Conservation (phyloP, 768 basidiomycete species). For the Lactarius pseudohatsudake region DNA sequence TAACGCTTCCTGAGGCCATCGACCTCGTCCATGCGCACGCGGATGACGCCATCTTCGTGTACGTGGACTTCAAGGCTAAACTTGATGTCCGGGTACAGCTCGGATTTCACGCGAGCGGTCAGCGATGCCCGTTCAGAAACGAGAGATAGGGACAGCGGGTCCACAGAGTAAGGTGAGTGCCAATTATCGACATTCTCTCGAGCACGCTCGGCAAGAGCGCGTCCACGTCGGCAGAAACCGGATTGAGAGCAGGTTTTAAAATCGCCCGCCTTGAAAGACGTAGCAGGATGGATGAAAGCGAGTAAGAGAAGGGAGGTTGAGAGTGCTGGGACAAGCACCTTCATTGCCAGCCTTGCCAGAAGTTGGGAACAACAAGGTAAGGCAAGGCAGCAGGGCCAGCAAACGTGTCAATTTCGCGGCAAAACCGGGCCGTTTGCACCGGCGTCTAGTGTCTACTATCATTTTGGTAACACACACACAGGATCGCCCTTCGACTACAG, state of each 20-base stretch:
- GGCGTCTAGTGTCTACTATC: not conserved
- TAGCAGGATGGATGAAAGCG: constrained; percentile 36
- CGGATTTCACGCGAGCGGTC: constrained; percentile 73
- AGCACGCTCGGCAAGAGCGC: constrained; percentile 77
- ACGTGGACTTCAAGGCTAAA: constrained; percentile 83
- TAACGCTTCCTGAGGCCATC: constrained; percentile 79
- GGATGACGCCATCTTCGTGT: constrained; percentile 83
- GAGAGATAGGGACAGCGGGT: constrained; percentile 52
- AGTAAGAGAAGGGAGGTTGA: constrained; percentile 36
- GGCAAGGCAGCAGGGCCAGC: not conserved
- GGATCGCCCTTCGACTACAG: not conserved
- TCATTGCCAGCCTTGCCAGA: constrained; percentile 24
- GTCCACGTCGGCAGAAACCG: constrained; percentile 91
- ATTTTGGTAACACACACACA: not conserved
- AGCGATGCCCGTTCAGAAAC: constrained; percentile 58
- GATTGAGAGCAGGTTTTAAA: constrained; percentile 96
- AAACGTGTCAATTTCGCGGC: not conserved
- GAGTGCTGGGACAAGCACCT: constrained; percentile 24
- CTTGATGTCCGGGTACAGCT: constrained; percentile 78
- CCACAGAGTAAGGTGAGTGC: constrained; percentile 85
- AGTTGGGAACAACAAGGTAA: not conserved
- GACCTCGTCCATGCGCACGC: constrained; percentile 92
- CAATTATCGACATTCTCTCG: constrained; percentile 57
- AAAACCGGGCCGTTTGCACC: not conserved
- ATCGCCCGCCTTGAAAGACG: constrained; percentile 75